Evolutionary conservation across 1,139 yeast species (phyloP).

Genomic region (Geotrichum bryndzae): DNA sequence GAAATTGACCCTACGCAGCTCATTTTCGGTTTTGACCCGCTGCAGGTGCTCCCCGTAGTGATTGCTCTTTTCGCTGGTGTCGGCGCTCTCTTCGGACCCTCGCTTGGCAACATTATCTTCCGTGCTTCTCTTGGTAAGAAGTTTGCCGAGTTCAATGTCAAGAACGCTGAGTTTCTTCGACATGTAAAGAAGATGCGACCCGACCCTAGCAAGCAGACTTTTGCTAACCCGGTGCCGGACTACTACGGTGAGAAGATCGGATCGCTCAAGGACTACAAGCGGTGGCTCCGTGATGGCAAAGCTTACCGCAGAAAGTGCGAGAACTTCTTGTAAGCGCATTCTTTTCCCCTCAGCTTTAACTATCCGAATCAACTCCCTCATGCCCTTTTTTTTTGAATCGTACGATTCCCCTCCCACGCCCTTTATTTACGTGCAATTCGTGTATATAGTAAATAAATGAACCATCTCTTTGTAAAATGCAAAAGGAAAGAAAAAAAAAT

Average conservation of each 20-base stretch:
- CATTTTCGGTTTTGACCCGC: constrained; percentile 80
- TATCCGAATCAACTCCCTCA: background rate
- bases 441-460: background rate
- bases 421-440: background rate
- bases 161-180: constrained; percentile 67
- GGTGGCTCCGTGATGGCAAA: constrained; percentile 93
- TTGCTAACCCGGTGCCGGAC: constrained; percentile 94
- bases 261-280: constrained; percentile 77
- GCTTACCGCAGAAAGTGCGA: constrained; percentile 81
- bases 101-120: constrained; percentile 68
- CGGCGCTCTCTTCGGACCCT: constrained; percentile 82
- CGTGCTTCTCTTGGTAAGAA: constrained; percentile 44
- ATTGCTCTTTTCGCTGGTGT: constrained; percentile 69
- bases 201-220: constrained; percentile 88
- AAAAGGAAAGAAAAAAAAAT: background rate
- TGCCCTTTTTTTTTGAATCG: background rate
- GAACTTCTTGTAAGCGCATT: constrained; percentile 54
- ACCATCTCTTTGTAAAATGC: background rate
- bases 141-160: constrained; percentile 39
- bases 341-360: background rate
- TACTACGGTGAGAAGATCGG: constrained; percentile 95
- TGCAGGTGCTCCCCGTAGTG: constrained; percentile 49
- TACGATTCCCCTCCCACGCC: background rate
- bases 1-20: constrained; percentile 80
- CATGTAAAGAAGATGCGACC: constrained; percentile 76